phyloP scores from a whole-genome alignment of 257 asterid genomes.

The Jacaranda mimosifolia region DNA sequence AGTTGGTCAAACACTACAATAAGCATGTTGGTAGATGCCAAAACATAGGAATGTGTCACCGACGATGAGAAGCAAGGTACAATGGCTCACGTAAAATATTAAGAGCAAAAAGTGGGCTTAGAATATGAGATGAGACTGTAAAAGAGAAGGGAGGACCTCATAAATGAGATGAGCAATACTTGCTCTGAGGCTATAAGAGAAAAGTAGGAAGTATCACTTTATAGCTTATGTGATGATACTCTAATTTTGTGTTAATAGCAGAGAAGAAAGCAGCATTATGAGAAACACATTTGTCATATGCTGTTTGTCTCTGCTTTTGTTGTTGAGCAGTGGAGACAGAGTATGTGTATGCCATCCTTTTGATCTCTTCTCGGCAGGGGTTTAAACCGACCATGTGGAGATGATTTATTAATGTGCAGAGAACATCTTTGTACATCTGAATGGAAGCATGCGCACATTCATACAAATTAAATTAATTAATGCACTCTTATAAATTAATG shows the following conservation, averaged over 20 bases:
- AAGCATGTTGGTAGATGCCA: not conserved
- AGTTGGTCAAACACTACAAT: not conserved
- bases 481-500: not conserved
- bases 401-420: constrained; percentile 9
- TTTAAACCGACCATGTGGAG: constrained; percentile 3
- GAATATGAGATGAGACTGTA: not conserved
- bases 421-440: constrained; percentile 17
- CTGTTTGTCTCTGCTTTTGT: not conserved
- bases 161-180: not conserved
- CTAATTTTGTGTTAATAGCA: not conserved
- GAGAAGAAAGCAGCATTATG: not conserved
- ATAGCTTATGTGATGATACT: constrained; percentile 4
- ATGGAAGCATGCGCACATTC: not conserved
- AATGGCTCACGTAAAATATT: not conserved
- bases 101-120: not conserved
- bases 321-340: not conserved
- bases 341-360: not conserved
- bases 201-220: not conserved
- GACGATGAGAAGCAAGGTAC: not conserved
- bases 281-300: not conserved
- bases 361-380: not conserved
- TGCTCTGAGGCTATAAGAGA: not conserved
- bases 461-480: constrained; percentile 5
- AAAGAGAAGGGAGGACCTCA: constrained; percentile 1
- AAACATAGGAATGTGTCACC: constrained; percentile 2